Evolutionary conservation across 1,284 basidiomycete genomes (phyloP).

Genomic region (Moesziomyces parantarcticus): DNA sequence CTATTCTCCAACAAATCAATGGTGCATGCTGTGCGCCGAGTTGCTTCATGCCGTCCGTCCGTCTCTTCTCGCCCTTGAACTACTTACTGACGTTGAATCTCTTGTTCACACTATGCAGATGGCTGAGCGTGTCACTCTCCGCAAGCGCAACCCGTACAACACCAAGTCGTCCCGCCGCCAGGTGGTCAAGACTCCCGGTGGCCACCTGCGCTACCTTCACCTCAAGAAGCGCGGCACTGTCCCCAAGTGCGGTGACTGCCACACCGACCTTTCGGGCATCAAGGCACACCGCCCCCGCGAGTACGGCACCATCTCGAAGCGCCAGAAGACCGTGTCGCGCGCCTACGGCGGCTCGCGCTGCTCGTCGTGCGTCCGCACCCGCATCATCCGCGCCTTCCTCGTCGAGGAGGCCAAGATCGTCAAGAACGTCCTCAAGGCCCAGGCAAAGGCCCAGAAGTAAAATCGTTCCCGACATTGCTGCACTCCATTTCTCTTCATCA

Average conservation of each 20-base stretch:
- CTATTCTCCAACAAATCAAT: too few relatives aligned
- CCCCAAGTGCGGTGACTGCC: constrained; percentile 81
- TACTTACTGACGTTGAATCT: neutral
- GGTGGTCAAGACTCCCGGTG: constrained; percentile 96
- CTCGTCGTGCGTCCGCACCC: constrained; percentile 64
- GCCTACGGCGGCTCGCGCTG: constrained; percentile 67
- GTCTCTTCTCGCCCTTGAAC: neutral
- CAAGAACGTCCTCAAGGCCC: constrained; percentile 97
- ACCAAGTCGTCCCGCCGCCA: constrained; percentile 95
- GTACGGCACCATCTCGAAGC: constrained; percentile 64
- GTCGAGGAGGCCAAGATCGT: constrained; percentile 99
- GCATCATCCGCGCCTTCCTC: constrained; percentile 95
- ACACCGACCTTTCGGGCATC: constrained; percentile 60
- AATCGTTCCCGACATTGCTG: neutral
- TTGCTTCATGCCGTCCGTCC: neutral
- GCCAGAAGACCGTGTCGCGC: constrained; percentile 64
- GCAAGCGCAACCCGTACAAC: constrained; percentile 99
- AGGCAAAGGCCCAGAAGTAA: constrained; percentile 68
- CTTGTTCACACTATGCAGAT: constrained; percentile 70
- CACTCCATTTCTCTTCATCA: too few relatives aligned
- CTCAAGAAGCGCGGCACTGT: constrained; percentile 84
- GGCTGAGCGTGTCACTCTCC: constrained; percentile 99
- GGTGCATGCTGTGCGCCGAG: too few relatives aligned
- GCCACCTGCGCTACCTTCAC: constrained; percentile 90
- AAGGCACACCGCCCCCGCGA: constrained; percentile 66